These are phyloP conservation scores for Grosmannia huntii DNA, from an alignment of 2,329 filamentous ascomycete species.

Conservation along the genomic window DNA sequence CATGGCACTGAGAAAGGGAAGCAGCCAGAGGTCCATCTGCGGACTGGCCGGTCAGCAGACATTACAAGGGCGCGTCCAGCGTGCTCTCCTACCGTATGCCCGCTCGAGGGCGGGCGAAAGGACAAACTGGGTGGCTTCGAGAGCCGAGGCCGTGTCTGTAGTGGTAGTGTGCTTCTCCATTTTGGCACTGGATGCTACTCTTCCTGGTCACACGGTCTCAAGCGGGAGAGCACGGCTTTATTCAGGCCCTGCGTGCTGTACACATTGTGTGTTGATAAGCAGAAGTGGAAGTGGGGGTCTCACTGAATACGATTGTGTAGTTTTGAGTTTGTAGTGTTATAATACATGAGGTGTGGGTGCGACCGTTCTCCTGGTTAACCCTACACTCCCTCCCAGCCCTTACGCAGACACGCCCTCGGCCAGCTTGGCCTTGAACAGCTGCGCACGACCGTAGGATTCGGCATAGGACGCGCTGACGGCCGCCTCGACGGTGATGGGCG, in stretches of 20 bases:
- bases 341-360: too few relatives aligned
- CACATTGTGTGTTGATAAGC: too few relatives aligned
- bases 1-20: slow-evolving; percentile 23
- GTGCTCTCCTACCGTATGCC: background rate
- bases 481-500: slow-evolving; percentile 7
- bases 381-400: background rate
- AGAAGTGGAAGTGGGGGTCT: too few relatives aligned
- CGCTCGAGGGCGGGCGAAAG: background rate
- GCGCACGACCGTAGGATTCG: slow-evolving; percentile 9
- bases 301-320: too few relatives aligned
- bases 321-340: too few relatives aligned
- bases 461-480: slow-evolving; percentile 7
- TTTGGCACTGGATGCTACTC: background rate
- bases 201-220: background rate
- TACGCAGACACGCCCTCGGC: background rate
- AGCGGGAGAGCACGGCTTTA: too few relatives aligned
- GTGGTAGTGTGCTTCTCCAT: background rate
- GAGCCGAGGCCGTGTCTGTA: background rate
- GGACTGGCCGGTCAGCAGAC: background rate
- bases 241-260: too few relatives aligned
- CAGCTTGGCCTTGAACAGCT: slow-evolving; percentile 6
- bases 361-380: too few relatives aligned
- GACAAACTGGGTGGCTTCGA: background rate
- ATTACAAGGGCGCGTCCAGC: background rate
- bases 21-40: slow-evolving; percentile 27